phyloP scores from a whole-genome alignment of 129 eudicot genomes.

The Flaveria sonorensis region DNA sequence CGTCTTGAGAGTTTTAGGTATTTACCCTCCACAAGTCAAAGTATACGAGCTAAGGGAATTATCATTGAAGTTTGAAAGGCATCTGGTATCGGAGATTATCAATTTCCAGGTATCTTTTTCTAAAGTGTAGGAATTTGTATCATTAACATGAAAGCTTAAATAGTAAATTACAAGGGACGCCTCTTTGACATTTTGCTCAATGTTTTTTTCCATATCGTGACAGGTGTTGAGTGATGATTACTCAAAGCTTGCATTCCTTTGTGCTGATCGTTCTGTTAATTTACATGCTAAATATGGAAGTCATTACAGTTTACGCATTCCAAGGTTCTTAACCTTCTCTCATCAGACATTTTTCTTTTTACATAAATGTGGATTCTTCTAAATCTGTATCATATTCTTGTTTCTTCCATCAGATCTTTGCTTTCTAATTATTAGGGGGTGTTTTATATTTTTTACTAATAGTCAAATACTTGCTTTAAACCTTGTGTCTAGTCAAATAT shows the following conservation, averaged over 20 bases:
- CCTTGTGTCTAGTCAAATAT: neutral
- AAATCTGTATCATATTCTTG: neutral
- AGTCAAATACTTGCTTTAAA: neutral
- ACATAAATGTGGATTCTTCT: slow-evolving; percentile 5
- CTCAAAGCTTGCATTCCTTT: slow-evolving; percentile 88
- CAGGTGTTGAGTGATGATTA: slow-evolving; percentile 88
- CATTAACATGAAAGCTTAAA: neutral
- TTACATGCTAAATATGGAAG: slow-evolving; percentile 98
- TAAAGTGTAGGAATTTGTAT: neutral
- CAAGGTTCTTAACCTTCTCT: slow-evolving; percentile 55
- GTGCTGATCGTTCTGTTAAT: slow-evolving; percentile 90
- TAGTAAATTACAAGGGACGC: neutral
- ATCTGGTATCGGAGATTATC: slow-evolving; percentile 76
- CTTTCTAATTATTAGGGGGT: neutral
- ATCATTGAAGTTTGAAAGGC: slow-evolving; percentile 89
- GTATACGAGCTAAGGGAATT: slow-evolving; percentile 81
- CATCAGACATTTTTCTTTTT: neutral
- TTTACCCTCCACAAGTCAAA: slow-evolving; percentile 95
- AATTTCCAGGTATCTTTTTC: slow-evolving; percentile 44
- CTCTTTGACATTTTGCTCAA: slow-evolving; percentile 11
- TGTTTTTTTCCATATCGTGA: slow-evolving; percentile 18
- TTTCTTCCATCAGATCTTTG: neutral
- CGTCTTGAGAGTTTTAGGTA: slow-evolving; percentile 49
- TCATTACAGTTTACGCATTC: slow-evolving; percentile 86
- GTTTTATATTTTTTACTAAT: neutral